Conservation (phyloP, 2,329 filamentous ascomycete genomes). For the Pseudogymnoascus destructans region DNA sequence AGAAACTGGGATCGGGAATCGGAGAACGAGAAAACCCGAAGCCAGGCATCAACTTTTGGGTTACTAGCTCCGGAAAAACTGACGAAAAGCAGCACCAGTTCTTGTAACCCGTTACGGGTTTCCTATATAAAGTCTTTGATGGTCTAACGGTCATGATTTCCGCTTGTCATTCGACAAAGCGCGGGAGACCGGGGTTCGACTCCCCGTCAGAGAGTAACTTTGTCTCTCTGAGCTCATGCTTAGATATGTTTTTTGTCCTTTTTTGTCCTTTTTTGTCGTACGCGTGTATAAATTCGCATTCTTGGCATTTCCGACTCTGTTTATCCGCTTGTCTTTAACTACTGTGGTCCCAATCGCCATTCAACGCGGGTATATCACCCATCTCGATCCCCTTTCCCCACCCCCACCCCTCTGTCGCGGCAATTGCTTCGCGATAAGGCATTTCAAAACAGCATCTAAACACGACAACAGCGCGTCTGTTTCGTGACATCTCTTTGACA, state of each 20-base stretch:
- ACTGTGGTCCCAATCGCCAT: neutral
- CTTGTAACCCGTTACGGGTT: too few species aligned
- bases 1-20: neutral
- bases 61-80: neutral
- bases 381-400: neutral
- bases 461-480: conserved; percentile 9
- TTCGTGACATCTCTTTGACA: conserved; percentile 1
- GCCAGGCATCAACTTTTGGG: neutral
- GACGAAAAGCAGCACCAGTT: neutral
- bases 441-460: neutral
- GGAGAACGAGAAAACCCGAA: neutral
- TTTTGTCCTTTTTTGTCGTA: neutral
- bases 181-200: conserved; percentile 13
- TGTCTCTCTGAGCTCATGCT: conserved; percentile 11
- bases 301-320: neutral
- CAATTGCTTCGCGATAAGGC: neutral
- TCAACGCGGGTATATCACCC: neutral
- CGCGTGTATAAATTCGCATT: neutral
- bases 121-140: conserved; percentile 14
- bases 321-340: neutral
- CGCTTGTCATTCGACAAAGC: conserved; percentile 24
- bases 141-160: conserved; percentile 27
- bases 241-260: neutral
- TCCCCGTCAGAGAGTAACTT: conserved; percentile 10
- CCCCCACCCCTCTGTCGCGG: neutral